Base-by-base conservation (phyloP, 805 yeast genomes). In the Saccharomycopsis guyanensis region DNA sequence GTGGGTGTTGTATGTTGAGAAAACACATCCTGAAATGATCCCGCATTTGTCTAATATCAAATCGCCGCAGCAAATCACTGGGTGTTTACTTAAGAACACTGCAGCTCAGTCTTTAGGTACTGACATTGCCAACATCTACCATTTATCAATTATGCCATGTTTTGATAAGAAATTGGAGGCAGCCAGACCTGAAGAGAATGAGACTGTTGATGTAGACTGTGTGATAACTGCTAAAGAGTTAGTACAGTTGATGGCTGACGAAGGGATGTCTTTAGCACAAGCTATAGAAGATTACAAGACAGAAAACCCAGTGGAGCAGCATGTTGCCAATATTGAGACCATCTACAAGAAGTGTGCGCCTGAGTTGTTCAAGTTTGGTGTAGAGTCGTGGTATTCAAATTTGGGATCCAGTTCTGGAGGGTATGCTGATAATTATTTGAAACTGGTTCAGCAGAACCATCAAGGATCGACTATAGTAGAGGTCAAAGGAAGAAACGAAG, bases 101-200 rank as follows among this genome's bases (percentile, higher is more conserved):
- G 65, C 62, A 18, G 59, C 68, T 10, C 47, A 49, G n/a, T 69
- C 70, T 15, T 58, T 67, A 10, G 54, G 59, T 2, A 51, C 62
- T 0, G 22, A 54, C 4, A 46, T 47, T 1, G 58, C 66, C 0
- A 56, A 73, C 2, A 65, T 88, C 0, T 93, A 86, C 59, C 97
- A 91, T 61, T 64, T 93, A 45, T 75, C 93, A 5, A 69, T 93
- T 18, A 91, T 91, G 97, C 97, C 98, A 1, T 91, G 97, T 57
- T 93, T 93, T 61, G 98, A 93, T 62, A 93, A 93, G 65, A 93
- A 93, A 62, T 71, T 89, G 36, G 98, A 93, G 66, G 93, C 96
- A 23, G 88, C 95, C 3, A 72, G 97, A 51, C 81, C 85, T 0
- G 96, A 86, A 53, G 66, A 71, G 43, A 69, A 64, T 16, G 58